Base-by-base conservation (phyloP, 768 basidiomycete genomes). In the Amanita brunnescens region DNA sequence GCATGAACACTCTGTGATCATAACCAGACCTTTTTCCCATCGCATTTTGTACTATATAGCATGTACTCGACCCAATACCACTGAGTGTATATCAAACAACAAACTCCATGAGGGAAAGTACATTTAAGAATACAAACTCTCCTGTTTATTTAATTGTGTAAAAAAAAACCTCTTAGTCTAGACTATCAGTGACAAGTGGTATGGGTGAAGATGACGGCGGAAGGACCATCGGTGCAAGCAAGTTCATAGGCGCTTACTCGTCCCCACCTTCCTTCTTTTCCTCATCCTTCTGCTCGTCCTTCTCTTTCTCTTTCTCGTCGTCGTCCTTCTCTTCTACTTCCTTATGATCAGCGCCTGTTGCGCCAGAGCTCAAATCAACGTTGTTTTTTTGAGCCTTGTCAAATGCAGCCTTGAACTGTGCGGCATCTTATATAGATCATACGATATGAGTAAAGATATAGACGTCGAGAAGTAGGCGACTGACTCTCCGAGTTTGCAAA, bases 401-500 rank as follows among this genome's bases (percentile, higher is more conserved):
- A 66, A 98, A 99, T 47, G 80, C 85, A 34, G 71, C 67, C 77
- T 95, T 96, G 77, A 98, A 99, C 52, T 85, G 76, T 56, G 67
- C 78, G 47, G 96, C 96, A 67, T 93, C 85, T 89, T 57, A 20
- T 24, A 53, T 49, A 42, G 58, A 40, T 50, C n/a, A 35, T 33
- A 29, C 16, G 33, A 47, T 18, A n/a, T 50, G 37, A 46, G 29
- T n/a, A 33, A 44, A 29, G 21, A 41, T 44, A 44, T 16, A 21
- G 2, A 29, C 20, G 34, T 33, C 26, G 26, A 34, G n/a, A 16
- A 20, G 16, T 21, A 47, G 23, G 30, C 14, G 34, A 70, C 91
- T 70, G 58, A 95, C 94, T 91, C 14, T 98, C 94, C 51, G 91
- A 73, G 71, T 96, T 99, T 57, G 91, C 95, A 61, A 99, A 98